A percentile compares a stretch with the other conserved stretches of the same genome.
phyloP scores from a whole-genome alignment of 2,329 filamentous ascomycete species.

The Colletotrichum eremochloae region DNA sequence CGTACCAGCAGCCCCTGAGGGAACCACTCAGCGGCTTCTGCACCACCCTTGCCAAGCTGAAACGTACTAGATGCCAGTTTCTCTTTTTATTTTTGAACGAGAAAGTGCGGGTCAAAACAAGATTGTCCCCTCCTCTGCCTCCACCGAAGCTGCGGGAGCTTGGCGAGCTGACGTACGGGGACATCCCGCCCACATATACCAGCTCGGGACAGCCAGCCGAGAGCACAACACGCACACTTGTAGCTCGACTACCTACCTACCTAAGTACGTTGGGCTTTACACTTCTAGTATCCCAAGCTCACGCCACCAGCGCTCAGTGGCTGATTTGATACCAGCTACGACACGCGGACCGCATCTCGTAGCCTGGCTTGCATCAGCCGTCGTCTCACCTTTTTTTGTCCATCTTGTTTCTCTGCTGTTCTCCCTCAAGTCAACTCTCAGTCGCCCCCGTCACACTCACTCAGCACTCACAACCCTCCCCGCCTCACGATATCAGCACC shows the following conservation, averaged over 20 bases:
- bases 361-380: conserved; percentile 28
- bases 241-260: conserved; percentile 2
- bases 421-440: background rate
- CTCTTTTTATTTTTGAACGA: conserved; percentile 3
- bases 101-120: conserved; percentile 22
- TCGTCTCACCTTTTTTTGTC: conserved; percentile 23
- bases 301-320: conserved; percentile 11
- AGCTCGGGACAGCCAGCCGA: conserved; percentile 12
- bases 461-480: conserved; percentile 1
- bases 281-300: conserved; percentile 2
- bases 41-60: conserved; percentile 21
- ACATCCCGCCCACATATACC: conserved; percentile 10
- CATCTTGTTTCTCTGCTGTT: background rate
- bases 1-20: background rate
- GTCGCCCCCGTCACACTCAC: background rate
- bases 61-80: conserved; percentile 10
- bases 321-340: conserved; percentile 21
- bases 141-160: conserved; percentile 14
- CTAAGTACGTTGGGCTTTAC: background rate
- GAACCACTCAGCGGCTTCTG: background rate
- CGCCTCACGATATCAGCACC: conserved; percentile 10
- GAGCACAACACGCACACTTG: background rate
- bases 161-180: conserved; percentile 23
- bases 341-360: conserved; percentile 26
- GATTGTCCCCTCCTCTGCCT: conserved; percentile 1